These are phyloP conservation scores for Coniochaeta hoffmannii DNA, from an alignment of 2,329 filamentous ascomycete genomes.

Conservation along the genomic window DNA sequence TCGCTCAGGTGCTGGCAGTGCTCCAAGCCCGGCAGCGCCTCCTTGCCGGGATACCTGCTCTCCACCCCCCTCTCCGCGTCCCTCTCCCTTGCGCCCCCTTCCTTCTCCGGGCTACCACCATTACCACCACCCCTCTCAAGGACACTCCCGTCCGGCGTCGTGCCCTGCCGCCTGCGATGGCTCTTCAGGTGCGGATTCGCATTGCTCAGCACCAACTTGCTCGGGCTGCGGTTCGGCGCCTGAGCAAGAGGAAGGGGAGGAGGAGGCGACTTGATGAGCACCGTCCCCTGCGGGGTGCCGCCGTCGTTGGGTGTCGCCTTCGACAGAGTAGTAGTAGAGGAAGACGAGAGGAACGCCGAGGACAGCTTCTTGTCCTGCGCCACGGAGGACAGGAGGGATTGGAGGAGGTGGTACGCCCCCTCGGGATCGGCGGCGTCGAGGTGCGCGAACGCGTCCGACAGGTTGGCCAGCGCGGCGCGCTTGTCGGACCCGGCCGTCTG, in stretches of 20 bases:
- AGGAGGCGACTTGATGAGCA: conserved; percentile 46
- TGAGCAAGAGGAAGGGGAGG: conserved; percentile 32
- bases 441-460: conserved; percentile 79
- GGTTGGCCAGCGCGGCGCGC: conserved; percentile 72
- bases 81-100: conserved; percentile 21
- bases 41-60: conserved; percentile 47
- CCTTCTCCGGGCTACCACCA: conserved; percentile 15
- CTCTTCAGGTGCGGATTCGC: conserved; percentile 81
- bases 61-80: conserved; percentile 43
- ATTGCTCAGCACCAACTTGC: conserved; percentile 69
- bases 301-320: conserved; percentile 28
- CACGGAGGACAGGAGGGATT: conserved; percentile 66
- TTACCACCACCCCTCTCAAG: conserved; percentile 24
- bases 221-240: conserved; percentile 30
- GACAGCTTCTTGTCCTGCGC: conserved; percentile 61
- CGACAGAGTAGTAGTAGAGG: conserved; percentile 6
- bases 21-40: conserved; percentile 69
- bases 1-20: conserved; percentile 85
- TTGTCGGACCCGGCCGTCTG: conserved; percentile 62
- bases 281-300: conserved; percentile 45
- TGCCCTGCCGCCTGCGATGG: conserved; percentile 57
- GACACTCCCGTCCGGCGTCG: background rate
- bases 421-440: conserved; percentile 86
- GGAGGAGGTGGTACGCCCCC: conserved; percentile 79
- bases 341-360: conserved; percentile 28